Evolutionary conservation across 2,329 filamentous ascomycete genomes (phyloP).

Genomic region (Phialophora tarda): DNA sequence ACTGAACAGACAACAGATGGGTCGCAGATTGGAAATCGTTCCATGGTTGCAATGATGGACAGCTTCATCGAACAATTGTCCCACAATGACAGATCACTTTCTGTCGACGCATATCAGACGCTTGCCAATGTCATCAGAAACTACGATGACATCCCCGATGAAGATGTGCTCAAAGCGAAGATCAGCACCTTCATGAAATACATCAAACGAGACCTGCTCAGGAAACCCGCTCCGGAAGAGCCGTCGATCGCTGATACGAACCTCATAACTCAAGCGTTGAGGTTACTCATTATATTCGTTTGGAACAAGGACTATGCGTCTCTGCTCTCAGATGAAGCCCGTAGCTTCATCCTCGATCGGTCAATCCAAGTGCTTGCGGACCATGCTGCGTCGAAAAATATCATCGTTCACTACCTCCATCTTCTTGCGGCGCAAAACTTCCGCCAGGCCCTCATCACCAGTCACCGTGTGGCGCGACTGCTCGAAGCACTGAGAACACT

Average conservation of each 20-base stretch:
- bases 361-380: constrained; percentile 76
- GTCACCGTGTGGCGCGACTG: constrained; percentile 67
- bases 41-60: constrained; percentile 62
- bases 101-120: constrained; percentile 84
- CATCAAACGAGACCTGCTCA: constrained; percentile 75
- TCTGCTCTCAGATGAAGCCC: constrained; percentile 77
- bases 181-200: constrained; percentile 79
- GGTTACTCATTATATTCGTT: constrained; percentile 76
- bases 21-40: constrained; percentile 16
- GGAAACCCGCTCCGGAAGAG: constrained; percentile 43
- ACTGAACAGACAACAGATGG: constrained; percentile 29
- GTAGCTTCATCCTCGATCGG: constrained; percentile 78
- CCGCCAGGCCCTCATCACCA: constrained; percentile 61
- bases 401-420: constrained; percentile 79
- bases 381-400: constrained; percentile 71
- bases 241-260: constrained; percentile 65
- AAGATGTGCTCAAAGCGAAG: constrained; percentile 73
- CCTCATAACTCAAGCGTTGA: constrained; percentile 77
- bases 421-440: constrained; percentile 83
- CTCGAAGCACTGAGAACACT: constrained; percentile 74
- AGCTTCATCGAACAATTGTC: constrained; percentile 82
- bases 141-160: constrained; percentile 80
- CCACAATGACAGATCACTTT: constrained; percentile 71
- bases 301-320: constrained; percentile 73
- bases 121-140: constrained; percentile 76